A percentile compares a stretch with the other conserved stretches of the same genome.
These are phyloP conservation scores for Arachis hypogaea DNA, from an alignment of 306 rosid genomes.

Conservation along the genomic window DNA sequence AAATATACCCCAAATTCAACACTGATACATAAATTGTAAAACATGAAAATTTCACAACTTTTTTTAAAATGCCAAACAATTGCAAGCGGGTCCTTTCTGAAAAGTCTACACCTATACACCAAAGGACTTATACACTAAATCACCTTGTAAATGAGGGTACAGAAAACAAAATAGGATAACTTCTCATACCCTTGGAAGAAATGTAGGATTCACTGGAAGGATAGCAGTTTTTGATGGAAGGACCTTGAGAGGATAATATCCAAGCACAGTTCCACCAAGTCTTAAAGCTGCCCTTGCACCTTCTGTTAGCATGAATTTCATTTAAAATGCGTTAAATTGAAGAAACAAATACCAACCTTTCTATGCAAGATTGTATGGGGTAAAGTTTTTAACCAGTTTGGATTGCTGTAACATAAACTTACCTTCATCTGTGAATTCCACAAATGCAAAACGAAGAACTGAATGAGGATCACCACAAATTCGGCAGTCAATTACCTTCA, in stretches of 20 bases:
- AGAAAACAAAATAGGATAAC: background rate
- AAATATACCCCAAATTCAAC: background rate
- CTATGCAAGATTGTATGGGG: background rate
- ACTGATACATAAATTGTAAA: background rate
- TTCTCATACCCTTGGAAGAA: slow-evolving; percentile 73
- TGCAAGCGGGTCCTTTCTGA: background rate
- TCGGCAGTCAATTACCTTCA: slow-evolving; percentile 82
- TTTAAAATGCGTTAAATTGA: slow-evolving; percentile 19
- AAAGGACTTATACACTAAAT: too few species aligned
- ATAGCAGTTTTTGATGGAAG: slow-evolving; percentile 89
- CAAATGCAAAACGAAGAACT: slow-evolving; percentile 84
- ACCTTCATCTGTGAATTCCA: slow-evolving; percentile 79
- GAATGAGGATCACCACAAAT: slow-evolving; percentile 85
- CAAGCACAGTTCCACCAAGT: slow-evolving; percentile 82
- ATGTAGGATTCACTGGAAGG: slow-evolving; percentile 86
- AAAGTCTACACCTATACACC: background rate
- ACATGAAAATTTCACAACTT: background rate
- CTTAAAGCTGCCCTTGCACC: slow-evolving; percentile 76
- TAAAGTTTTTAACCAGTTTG: background rate
- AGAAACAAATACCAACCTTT: background rate
- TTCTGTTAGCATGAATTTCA: slow-evolving; percentile 51
- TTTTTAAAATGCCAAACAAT: slow-evolving; percentile 25
- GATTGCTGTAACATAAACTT: slow-evolving; percentile 44
- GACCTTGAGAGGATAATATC: slow-evolving; percentile 80
- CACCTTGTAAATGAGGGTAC: background rate